These are phyloP conservation scores for Calonectria pauciramosa DNA, from an alignment of 2,329 filamentous ascomycete species.

Conservation along the genomic window DNA sequence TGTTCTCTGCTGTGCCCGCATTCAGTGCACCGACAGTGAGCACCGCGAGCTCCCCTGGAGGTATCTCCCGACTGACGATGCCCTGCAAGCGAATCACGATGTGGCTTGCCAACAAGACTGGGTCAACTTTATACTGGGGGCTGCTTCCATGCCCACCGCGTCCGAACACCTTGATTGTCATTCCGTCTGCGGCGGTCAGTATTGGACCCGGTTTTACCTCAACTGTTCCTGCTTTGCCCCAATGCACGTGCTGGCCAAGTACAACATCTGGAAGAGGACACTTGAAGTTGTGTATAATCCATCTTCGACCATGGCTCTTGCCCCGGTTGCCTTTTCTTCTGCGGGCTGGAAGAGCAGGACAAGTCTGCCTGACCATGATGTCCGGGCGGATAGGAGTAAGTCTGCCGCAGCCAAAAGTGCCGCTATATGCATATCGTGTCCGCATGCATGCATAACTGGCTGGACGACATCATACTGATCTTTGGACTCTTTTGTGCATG, in stretches of 20 bases:
- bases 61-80: constrained; percentile 48
- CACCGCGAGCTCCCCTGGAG: constrained; percentile 56
- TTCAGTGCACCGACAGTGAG: constrained; percentile 60
- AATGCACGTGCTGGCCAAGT: constrained; percentile 56
- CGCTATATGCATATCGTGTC: constrained; percentile 76
- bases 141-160: constrained; percentile 59
- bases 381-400: constrained; percentile 58
- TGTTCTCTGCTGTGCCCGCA: constrained; percentile 58
- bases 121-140: constrained; percentile 60
- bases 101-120: constrained; percentile 58
- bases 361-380: constrained; percentile 72
- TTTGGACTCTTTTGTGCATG: constrained; percentile 52
- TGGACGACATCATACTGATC: constrained; percentile 43
- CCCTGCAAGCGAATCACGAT: constrained; percentile 54
- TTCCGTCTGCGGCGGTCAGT: constrained; percentile 43
- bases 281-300: constrained; percentile 48
- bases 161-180: constrained; percentile 51
- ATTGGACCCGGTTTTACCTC: constrained; percentile 44
- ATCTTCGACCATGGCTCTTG: constrained; percentile 57
- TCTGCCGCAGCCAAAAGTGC: constrained; percentile 68
- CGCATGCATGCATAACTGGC: constrained; percentile 78
- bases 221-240: constrained; percentile 50
- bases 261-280: constrained; percentile 51
- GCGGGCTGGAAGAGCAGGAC: constrained; percentile 76
- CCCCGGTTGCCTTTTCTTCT: constrained; percentile 75